Percentiles rank a stretch among this genome's conserved stretches.
Conservation (phyloP, 1,139 yeast genomes). For the Blastobotrys buckinghamii region DNA sequence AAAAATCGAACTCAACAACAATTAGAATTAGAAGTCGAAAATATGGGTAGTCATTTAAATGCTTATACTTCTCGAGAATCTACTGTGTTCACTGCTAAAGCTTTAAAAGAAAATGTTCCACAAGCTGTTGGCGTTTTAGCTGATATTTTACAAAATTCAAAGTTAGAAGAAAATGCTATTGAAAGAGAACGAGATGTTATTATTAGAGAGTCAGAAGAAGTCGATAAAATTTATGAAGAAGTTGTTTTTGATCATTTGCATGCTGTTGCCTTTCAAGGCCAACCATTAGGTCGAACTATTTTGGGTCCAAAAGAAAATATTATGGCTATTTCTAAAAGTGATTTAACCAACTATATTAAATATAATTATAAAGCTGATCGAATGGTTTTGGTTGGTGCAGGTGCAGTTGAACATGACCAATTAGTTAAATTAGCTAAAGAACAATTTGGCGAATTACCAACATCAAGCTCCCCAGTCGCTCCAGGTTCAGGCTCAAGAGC, state of each 20-base stretch:
- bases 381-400: conserved; percentile 96
- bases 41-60: conserved; percentile 93
- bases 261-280: conserved; percentile 83
- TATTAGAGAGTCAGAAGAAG: conserved; percentile 94
- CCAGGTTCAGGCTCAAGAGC: conserved; percentile 68
- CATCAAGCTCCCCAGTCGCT: conserved; percentile 57
- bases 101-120: conserved; percentile 74
- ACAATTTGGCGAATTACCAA: conserved; percentile 69
- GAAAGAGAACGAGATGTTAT: conserved; percentile 96
- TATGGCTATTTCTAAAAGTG: conserved; percentile 67
- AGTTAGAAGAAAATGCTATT: conserved; percentile 74
- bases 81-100: conserved; percentile 93
- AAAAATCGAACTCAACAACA: conserved; percentile 71
- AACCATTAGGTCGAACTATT: conserved; percentile 95
- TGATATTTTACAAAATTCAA: conserved; percentile 84
- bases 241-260: conserved; percentile 96
- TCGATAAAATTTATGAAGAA: conserved; percentile 96
- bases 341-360: conserved; percentile 70
- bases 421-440: conserved; percentile 70
- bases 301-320: conserved; percentile 91
- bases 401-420: conserved; percentile 83
- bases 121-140: conserved; percentile 81
- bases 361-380: conserved; percentile 93
- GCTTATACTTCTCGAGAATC: conserved; percentile 97
- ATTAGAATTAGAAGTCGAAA: conserved; percentile 89